A percentile compares a stretch with the other conserved stretches of the same genome.
phyloP scores from a whole-genome alignment of 1,139 yeast genomes.

The Hemisphaericaspora subhashii region DNA sequence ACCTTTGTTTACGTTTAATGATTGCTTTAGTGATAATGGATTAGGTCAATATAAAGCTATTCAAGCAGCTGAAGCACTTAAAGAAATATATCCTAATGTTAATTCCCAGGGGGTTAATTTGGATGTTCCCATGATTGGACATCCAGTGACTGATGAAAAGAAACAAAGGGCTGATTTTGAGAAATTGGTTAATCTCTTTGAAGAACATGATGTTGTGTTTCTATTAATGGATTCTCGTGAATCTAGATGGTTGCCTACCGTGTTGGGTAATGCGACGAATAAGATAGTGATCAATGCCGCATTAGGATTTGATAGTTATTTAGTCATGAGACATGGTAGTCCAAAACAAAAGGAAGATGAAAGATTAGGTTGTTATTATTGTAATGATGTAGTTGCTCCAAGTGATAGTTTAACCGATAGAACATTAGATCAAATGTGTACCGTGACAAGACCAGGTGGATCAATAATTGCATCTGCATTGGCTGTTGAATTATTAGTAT shows the following conservation, averaged over 20 bases:
- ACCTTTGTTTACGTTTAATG: conserved; percentile 75
- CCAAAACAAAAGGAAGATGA: conserved; percentile 19
- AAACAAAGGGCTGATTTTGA: conserved; percentile 53
- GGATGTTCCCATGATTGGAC: conserved; percentile 96
- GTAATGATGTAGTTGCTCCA: conserved; percentile 96
- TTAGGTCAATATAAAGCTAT: conserved; percentile 70
- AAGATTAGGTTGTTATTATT: conserved; percentile 87
- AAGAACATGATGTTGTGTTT: conserved; percentile 72
- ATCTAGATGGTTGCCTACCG: conserved; percentile 93
- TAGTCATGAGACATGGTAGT: conserved; percentile 91
- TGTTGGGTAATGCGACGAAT: conserved; percentile 62
- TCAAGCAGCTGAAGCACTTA: conserved; percentile 72
- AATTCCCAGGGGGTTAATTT: conserved; percentile 58
- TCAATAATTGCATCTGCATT: conserved; percentile 84
- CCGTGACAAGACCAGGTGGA: conserved; percentile 95
- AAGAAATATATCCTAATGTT: conserved; percentile 76
- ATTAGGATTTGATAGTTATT: conserved; percentile 86
- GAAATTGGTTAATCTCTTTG: conserved; percentile 52
- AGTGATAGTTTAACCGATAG: conserved; percentile 80
- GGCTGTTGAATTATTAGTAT: conserved; percentile 81
- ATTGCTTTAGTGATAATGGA: conserved; percentile 62
- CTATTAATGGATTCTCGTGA: conserved; percentile 92
- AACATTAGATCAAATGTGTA: conserved; percentile 96
- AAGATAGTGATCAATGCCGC: conserved; percentile 90
- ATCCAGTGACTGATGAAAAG: conserved; percentile 60